A percentile compares a stretch with the other conserved stretches of the same genome.
These are phyloP conservation scores for Saccharomyces hybrid DNA, from an alignment of 1,139 yeast genomes.

Conservation along the genomic window DNA sequence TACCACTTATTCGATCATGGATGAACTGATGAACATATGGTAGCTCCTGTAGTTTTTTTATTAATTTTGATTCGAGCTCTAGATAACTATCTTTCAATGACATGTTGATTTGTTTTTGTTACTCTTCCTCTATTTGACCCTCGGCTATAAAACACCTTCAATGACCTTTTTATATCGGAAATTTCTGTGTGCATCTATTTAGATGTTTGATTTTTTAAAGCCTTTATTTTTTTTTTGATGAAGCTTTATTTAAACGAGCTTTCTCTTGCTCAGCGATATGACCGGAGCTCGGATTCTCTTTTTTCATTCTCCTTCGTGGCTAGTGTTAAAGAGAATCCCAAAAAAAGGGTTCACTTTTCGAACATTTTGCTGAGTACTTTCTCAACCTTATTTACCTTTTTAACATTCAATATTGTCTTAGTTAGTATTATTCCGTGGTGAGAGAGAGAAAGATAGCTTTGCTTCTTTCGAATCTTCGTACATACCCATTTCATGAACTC, in stretches of 20 bases:
- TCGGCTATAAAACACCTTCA: not conserved
- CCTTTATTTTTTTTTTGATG: not conserved
- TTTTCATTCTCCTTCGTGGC: not conserved
- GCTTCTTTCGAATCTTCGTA: constrained; percentile 1
- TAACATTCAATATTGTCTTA: not conserved
- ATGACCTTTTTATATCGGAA: not conserved
- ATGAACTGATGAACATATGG: constrained; percentile 26
- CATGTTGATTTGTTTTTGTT: not conserved
- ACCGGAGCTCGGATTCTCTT: not conserved
- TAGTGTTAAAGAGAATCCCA: not conserved
- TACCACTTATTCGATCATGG: constrained; percentile 28
- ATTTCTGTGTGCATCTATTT: not conserved
- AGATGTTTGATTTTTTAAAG: not conserved
- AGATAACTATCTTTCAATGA: constrained; percentile 11
- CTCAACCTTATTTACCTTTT: constrained; percentile 11
- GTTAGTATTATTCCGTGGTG: constrained; percentile 1
- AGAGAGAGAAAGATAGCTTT: not conserved
- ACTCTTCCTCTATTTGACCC: not conserved
- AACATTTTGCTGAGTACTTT: constrained; percentile 7
- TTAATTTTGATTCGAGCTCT: constrained; percentile 16
- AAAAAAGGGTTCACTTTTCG: constrained; percentile 1
- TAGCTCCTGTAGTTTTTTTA: constrained; percentile 15
- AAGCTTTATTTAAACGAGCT: constrained; percentile 2
- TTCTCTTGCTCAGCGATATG: not conserved
- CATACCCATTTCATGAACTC: constrained; percentile 29